phyloP scores from a whole-genome alignment of 495 filamentous ascomycete species.

The Penicillium manginii region DNA sequence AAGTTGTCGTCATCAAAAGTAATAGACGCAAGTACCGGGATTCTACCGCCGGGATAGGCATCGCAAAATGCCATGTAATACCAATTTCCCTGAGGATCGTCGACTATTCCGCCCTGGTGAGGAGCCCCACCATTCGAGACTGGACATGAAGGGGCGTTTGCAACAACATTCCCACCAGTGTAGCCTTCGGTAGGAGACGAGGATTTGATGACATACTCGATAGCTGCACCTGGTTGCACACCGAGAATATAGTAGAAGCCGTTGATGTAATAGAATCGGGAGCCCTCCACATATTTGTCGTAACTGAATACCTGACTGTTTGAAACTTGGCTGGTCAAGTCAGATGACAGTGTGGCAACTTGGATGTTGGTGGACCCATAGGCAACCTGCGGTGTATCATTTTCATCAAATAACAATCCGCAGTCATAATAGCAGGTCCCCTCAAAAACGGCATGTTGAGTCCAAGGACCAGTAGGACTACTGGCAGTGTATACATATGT shows the following conservation, averaged over 20 bases:
- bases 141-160: constrained; percentile 36
- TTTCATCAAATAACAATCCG: constrained; percentile 57
- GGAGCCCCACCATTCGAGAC: constrained; percentile 47
- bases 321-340: constrained; percentile 47
- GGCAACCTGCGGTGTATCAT: constrained; percentile 60
- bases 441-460: constrained; percentile 27
- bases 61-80: constrained; percentile 63
- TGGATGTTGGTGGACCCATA: constrained; percentile 54
- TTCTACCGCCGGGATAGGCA: constrained; percentile 57
- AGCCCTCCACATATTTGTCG: constrained; percentile 53
- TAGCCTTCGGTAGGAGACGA: constrained; percentile 53
- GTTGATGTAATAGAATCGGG: constrained; percentile 59
- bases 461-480: constrained; percentile 45
- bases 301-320: constrained; percentile 46
- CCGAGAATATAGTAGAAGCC: constrained; percentile 59
- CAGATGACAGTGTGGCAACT: constrained; percentile 53
- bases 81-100: constrained; percentile 56
- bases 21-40: constrained; percentile 60
- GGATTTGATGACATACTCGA: constrained; percentile 52
- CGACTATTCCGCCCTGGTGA: constrained; percentile 61
- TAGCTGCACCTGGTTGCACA: constrained; percentile 44
- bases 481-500: constrained; percentile 56
- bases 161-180: constrained; percentile 36
- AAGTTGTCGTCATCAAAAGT: constrained; percentile 54
- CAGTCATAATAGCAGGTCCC: constrained; percentile 61